Evolutionary conservation across 179 eudicot genomes (phyloP).

Genomic region (Silene vulgaris): DNA sequence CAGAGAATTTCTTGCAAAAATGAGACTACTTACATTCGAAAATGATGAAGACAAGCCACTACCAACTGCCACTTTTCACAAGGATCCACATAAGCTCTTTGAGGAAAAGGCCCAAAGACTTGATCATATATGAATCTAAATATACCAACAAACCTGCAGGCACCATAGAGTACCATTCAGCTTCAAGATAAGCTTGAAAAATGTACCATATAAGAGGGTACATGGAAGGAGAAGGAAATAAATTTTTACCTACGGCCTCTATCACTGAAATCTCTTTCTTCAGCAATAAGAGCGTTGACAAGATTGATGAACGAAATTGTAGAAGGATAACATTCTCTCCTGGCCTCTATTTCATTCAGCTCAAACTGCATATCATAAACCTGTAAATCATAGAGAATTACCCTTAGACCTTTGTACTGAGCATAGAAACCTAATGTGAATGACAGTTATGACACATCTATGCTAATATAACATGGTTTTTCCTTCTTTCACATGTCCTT

Average conservation of each 20-base stretch:
- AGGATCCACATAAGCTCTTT: slow-evolving; percentile 91
- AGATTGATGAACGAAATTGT: slow-evolving; percentile 89
- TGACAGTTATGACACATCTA: neutral
- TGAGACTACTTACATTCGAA: slow-evolving; percentile 57
- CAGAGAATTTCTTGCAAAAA: slow-evolving; percentile 9
- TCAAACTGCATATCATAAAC: slow-evolving; percentile 97
- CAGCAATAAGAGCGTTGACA: slow-evolving; percentile 82
- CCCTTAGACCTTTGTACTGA: neutral
- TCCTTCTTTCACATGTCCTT: neutral
- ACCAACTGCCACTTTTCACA: slow-evolving; percentile 95
- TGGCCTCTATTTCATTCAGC: slow-evolving; percentile 93
- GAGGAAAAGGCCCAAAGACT: slow-evolving; percentile 92
- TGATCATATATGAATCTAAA: slow-evolving; percentile 89
- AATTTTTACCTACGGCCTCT: slow-evolving; percentile 72
- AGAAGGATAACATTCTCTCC: slow-evolving; percentile 93
- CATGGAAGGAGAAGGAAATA: neutral
- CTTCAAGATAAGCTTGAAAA: slow-evolving; percentile 5
- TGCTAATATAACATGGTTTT: neutral
- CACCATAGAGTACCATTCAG: slow-evolving; percentile 15
- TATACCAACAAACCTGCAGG: slow-evolving; percentile 84
- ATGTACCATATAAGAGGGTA: slow-evolving; percentile 7
- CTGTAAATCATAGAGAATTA: slow-evolving; percentile 37
- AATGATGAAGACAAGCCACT: slow-evolving; percentile 89
- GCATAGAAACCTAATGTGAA: neutral
- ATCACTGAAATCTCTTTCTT: slow-evolving; percentile 80